These are phyloP conservation scores for Penicillium cosmopolitanum DNA, from an alignment of 495 filamentous ascomycete species.

Conservation along the genomic window DNA sequence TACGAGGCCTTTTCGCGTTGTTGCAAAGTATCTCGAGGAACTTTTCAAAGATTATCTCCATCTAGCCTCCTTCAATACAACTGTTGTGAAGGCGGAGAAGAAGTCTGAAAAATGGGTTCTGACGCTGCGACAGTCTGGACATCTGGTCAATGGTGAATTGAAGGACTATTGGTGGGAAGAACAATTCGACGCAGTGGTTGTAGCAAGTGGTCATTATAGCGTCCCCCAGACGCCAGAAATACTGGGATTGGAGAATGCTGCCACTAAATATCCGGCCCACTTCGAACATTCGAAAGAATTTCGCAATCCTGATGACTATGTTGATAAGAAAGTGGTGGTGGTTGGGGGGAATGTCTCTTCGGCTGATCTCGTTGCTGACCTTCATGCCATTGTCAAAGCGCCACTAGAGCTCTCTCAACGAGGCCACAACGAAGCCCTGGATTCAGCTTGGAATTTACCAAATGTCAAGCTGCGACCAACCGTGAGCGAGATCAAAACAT, in stretches of 20 bases:
- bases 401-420: constrained; percentile 28
- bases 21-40: constrained; percentile 29
- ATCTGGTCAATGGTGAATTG: constrained; percentile 9
- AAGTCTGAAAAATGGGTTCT: constrained; percentile 25
- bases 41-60: constrained; percentile 28
- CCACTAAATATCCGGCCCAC: constrained; percentile 14
- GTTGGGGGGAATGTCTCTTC: constrained; percentile 37
- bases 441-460: constrained; percentile 28
- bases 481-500: constrained; percentile 17
- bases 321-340: constrained; percentile 32
- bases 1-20: constrained; percentile 31
- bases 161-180: constrained; percentile 40
- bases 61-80: constrained; percentile 30
- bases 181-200: constrained; percentile 67
- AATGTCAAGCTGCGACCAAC: constrained; percentile 26
- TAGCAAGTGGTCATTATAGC: constrained; percentile 77
- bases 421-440: constrained; percentile 23
- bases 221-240: constrained; percentile 67
- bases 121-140: constrained; percentile 27
- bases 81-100: constrained; percentile 35
- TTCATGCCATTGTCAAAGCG: constrained; percentile 30
- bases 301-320: constrained; percentile 29
- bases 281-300: constrained; percentile 37
- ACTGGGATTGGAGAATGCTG: constrained; percentile 18
- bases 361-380: constrained; percentile 32